Base-by-base conservation (phyloP, 2,329 filamentous ascomycete species). In the Cytospora piceicola region DNA sequence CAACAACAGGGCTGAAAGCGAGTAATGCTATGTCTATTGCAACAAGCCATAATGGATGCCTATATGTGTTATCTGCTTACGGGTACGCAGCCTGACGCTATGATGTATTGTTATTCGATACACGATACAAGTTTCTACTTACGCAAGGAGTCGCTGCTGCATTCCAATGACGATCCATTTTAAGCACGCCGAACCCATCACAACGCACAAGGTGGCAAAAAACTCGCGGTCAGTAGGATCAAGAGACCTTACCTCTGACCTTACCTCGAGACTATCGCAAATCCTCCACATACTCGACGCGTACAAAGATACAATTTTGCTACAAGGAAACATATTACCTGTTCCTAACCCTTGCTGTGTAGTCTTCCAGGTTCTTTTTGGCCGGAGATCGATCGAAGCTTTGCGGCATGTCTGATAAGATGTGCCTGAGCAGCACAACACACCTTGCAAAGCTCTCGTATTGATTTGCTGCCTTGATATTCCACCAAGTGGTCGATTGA, bases 221-320 rank as follows among this genome's bases (percentile, higher is more conserved):
- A 56, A 51, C 27, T 63, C 67, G 46, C 65, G 71, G 71, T 71
- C 72, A 72, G 71, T 67, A 71, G 71, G 70, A 69, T 67, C 68
- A 53, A 62, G 56, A 67, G 66, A 66, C 70, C 69, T 72, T 73
- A 73, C 73, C 72, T 74, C 71, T 73, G 72, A 72, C 72, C 72
- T 73, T 73, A 73, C 72, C 72, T 68, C 65, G 29, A 67, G 64
- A 62, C 61, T 63, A 65, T 58, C 52, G 65, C 57, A 61, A 39
- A 32, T 63, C 32, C 32, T 27, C 46, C 52, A 24, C 56, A 59
- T 49, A 24, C 58, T 42, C 63, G 56, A 42, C 39, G 51, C 39
- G 32, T 65, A 67, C 42, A 57, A 65, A 30, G 55, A 63, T 60
- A 58, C 54, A 52, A 49, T 34, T 63, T 53, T 54, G 39, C 53